phyloP scores from a whole-genome alignment of 108 stramenopile species.

The Skeletonema marinoi region DNA sequence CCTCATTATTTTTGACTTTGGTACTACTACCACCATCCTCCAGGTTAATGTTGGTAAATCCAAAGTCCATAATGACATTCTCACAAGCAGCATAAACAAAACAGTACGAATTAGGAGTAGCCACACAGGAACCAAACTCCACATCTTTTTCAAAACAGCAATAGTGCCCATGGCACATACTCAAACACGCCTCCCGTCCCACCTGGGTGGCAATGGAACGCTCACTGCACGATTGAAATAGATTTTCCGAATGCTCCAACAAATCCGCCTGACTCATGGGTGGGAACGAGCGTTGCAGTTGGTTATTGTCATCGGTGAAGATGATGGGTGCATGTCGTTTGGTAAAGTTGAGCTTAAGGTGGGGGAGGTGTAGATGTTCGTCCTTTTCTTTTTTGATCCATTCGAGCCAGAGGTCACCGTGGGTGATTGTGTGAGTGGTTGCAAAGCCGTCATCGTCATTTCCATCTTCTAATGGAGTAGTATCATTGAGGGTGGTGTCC shows the following conservation, averaged over 20 bases:
- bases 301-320: neutral
- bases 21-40: neutral
- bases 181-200: conserved; percentile 12
- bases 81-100: conserved; percentile 40
- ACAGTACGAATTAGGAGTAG: conserved; percentile 21
- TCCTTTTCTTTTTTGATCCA: neutral
- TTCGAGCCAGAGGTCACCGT: conserved; percentile 17
- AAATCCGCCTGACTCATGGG: conserved; percentile 7
- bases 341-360: neutral
- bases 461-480: neutral
- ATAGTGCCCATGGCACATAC: conserved; percentile 22
- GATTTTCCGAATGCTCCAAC: conserved; percentile 11
- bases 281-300: neutral
- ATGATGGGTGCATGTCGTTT: neutral
- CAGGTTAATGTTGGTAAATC: conserved; percentile 18
- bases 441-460: conserved; percentile 11
- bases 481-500: neutral
- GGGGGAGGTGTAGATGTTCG: neutral
- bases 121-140: conserved; percentile 20
- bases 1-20: neutral
- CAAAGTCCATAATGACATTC: conserved; percentile 25
- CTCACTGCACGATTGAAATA: conserved; percentile 31
- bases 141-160: conserved; percentile 40
- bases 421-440: conserved; percentile 11
- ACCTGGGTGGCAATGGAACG: conserved; percentile 8